A percentile compares a stretch with the other conserved stretches of the same genome.
phyloP scores from a whole-genome alignment of 2,329 filamentous ascomycete genomes.

The Talaromyces sp. region DNA sequence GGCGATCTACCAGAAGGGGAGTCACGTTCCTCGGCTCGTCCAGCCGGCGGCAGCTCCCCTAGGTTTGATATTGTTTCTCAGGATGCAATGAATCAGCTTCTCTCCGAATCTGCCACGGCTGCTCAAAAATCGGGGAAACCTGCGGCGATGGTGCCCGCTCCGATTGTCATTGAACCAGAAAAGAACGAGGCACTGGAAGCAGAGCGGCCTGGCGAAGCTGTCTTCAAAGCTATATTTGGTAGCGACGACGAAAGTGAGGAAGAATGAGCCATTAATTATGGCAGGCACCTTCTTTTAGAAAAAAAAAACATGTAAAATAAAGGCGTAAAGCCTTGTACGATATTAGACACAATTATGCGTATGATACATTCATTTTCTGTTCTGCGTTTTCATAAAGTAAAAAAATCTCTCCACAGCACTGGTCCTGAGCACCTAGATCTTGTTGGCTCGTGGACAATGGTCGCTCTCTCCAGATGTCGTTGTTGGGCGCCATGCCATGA shows the following conservation, averaged over 20 bases:
- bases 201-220: conserved; percentile 68
- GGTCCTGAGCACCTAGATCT: too few relatives aligned
- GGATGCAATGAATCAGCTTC: conserved; percentile 51
- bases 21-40: conserved; percentile 26
- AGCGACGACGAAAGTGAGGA: conserved; percentile 69
- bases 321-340: neutral
- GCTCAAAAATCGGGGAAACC: conserved; percentile 4
- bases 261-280: conserved; percentile 4
- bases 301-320: neutral
- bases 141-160: conserved; percentile 7
- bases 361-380: neutral
- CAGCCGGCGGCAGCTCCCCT: conserved; percentile 14
- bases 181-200: conserved; percentile 74
- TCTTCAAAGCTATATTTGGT: conserved; percentile 91
- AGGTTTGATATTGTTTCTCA: conserved; percentile 48
- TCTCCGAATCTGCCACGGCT: conserved; percentile 39
- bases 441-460: too few relatives aligned
- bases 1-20: conserved; percentile 33
- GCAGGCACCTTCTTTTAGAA: neutral
- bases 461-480: too few relatives aligned
- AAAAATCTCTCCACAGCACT: too few relatives aligned
- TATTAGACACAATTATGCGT: neutral
- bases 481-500: too few relatives aligned
- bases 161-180: conserved; percentile 59
- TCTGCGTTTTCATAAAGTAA: too few relatives aligned